Conservation (phyloP, 805 yeast genomes). For the Vanderwaltozyma verrucispora region DNA sequence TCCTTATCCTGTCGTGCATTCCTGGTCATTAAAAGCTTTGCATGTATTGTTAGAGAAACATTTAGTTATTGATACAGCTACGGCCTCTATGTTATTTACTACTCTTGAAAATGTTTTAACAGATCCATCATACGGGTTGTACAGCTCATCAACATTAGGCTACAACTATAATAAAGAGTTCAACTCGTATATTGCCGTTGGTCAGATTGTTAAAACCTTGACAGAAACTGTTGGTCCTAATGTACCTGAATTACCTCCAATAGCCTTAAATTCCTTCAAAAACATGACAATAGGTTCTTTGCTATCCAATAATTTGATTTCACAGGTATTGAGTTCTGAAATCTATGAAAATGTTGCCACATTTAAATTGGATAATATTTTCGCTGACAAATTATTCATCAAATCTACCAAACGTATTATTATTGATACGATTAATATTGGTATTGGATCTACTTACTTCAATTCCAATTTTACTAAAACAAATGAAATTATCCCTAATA, state of each 20-base stretch:
- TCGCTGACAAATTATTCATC: conserved; percentile 24
- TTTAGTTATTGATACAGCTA: conserved; percentile 33
- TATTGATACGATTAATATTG: conserved; percentile 8
- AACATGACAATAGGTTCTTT: conserved; percentile 30
- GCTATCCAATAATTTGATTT: conserved; percentile 27
- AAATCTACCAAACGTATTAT: conserved; percentile 15
- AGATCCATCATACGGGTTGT: conserved; percentile 41
- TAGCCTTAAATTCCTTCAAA: conserved; percentile 26
- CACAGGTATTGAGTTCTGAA: conserved; percentile 15
- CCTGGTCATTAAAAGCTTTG: conserved; percentile 57
- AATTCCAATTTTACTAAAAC: conserved; percentile 22
- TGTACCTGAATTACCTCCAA: conserved; percentile 26
- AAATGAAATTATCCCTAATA: conserved; percentile 36
- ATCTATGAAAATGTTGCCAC: conserved; percentile 21
- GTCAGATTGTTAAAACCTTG: conserved; percentile 35
- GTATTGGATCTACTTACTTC: conserved; percentile 13
- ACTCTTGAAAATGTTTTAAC: conserved; percentile 32
- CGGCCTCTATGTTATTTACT: conserved; percentile 36
- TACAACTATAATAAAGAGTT: conserved; percentile 40
- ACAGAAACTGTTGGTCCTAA: conserved; percentile 52
- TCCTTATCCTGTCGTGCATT: conserved; percentile 78
- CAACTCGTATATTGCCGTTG: conserved; percentile 36
- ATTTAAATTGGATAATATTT: conserved; percentile 16
- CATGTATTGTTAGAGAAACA: conserved; percentile 47
- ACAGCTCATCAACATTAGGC: conserved; percentile 34